These are phyloP conservation scores for Coemansia sp. DNA, from an alignment of 192 early-diverging fungal species.

Conservation along the genomic window DNA sequence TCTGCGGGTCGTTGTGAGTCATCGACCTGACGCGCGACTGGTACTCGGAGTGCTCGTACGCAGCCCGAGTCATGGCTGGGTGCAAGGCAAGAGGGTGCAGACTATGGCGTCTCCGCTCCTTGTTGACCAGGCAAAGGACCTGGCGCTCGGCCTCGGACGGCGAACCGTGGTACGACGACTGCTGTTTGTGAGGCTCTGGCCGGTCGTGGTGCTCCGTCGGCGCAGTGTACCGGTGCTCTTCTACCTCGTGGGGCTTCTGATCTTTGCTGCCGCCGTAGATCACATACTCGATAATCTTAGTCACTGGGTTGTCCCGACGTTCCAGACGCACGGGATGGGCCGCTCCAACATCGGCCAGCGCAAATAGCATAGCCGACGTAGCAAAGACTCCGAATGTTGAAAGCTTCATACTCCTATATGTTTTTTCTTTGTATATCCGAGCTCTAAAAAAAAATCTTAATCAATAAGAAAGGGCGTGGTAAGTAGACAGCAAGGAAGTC, in stretches of 20 bases:
- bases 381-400: conserved; percentile 28
- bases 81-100: conserved; percentile 31
- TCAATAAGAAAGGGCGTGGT: conserved; percentile 4
- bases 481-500: not conserved
- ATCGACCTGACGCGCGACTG: conserved; percentile 40
- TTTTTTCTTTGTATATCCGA: not conserved
- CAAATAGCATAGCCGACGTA: conserved; percentile 21
- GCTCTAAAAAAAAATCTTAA: conserved; percentile 10
- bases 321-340: conserved; percentile 46
- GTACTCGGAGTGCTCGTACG: conserved; percentile 55
- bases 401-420: conserved; percentile 39
- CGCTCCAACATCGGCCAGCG: conserved; percentile 10
- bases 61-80: conserved; percentile 37
- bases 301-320: conserved; percentile 43
- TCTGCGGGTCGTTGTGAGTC: conserved; percentile 46
- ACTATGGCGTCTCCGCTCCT: conserved; percentile 29
- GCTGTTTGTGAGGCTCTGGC: not conserved
- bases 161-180: conserved; percentile 7
- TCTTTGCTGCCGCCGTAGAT: conserved; percentile 20
- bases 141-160: conserved; percentile 19
- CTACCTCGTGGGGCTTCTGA: conserved; percentile 6
- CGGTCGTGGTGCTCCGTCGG: conserved; percentile 1
- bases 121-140: conserved; percentile 54
- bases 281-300: conserved; percentile 35
- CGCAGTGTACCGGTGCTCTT: conserved; percentile 1